These are phyloP conservation scores for Escallonia rubra DNA, from an alignment of 129 eudicot genomes.

Conservation along the genomic window DNA sequence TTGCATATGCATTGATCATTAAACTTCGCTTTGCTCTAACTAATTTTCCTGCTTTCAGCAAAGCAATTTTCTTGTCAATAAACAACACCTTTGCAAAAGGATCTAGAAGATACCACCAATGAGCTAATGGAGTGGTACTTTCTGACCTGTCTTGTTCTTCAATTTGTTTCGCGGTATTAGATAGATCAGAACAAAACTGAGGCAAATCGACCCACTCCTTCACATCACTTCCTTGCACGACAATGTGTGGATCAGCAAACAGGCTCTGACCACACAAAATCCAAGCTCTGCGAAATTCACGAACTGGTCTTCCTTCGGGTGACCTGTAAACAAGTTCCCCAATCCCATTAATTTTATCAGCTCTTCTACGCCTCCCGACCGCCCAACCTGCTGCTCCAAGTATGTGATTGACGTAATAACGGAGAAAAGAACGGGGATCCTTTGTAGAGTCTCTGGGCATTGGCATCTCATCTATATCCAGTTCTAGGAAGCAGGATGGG, in stretches of 20 bases:
- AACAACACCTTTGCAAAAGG: conserved; percentile 85
- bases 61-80: conserved; percentile 51
- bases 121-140: conserved; percentile 45
- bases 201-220: conserved; percentile 48
- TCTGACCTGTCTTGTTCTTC: conserved; percentile 35
- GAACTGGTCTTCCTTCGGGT: conserved; percentile 88
- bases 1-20: conserved; percentile 26
- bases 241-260: conserved; percentile 27
- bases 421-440: conserved; percentile 70
- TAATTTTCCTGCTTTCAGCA: conserved; percentile 57
- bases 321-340: conserved; percentile 72
- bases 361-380: conserved; percentile 70
- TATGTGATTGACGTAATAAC: conserved; percentile 56
- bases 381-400: conserved; percentile 82
- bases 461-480: conserved; percentile 43
- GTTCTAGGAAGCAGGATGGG: conserved; percentile 42
- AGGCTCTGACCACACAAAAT: conserved; percentile 55
- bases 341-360: conserved; percentile 39
- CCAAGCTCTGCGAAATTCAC: conserved; percentile 86
- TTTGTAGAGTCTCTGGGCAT: conserved; percentile 36
- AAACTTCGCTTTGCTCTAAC: conserved; percentile 44
- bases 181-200: conserved; percentile 59
- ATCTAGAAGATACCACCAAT: conserved; percentile 76
- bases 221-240: conserved; percentile 24
- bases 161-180: conserved; percentile 36